Evolutionary conservation across 2,329 filamentous ascomycete genomes (phyloP).

Genomic region (Elsinoe ampelina): DNA sequence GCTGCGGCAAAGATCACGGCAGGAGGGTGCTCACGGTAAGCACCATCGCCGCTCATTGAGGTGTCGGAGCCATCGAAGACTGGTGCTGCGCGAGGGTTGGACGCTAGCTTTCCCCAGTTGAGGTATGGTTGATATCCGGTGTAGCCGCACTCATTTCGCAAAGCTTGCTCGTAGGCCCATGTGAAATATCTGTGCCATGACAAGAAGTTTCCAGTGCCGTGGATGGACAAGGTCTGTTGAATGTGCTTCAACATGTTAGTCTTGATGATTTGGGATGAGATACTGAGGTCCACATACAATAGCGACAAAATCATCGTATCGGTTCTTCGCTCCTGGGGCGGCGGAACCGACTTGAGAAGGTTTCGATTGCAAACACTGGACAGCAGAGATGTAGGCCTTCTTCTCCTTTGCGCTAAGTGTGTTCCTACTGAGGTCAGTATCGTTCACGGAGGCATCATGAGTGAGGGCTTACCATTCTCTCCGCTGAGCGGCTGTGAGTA

Average conservation of each 20-base stretch:
- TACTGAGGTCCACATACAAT: slow-evolving; percentile 3
- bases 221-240: slow-evolving; percentile 21
- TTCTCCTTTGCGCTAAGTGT: slow-evolving; percentile 20
- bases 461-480: slow-evolving; percentile 1
- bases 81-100: slow-evolving; percentile 38
- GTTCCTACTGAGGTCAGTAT: slow-evolving; percentile 11
- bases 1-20: slow-evolving; percentile 15
- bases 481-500: slow-evolving; percentile 17
- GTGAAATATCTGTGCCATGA: slow-evolving; percentile 36
- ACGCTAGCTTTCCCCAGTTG: slow-evolving; percentile 43
- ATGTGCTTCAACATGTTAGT: slow-evolving; percentile 17
- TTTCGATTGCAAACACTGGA: slow-evolving; percentile 23
- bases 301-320: slow-evolving; percentile 26
- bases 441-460: background rate
- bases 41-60: slow-evolving; percentile 27
- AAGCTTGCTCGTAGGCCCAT: slow-evolving; percentile 34
- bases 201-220: slow-evolving; percentile 19
- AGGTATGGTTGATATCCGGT: slow-evolving; percentile 39
- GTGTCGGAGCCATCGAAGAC: slow-evolving; percentile 48
- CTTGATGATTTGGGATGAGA: background rate
- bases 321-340: slow-evolving; percentile 21
- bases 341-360: slow-evolving; percentile 18
- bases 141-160: slow-evolving; percentile 36
- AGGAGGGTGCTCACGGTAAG: slow-evolving; percentile 33
- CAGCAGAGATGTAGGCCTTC: slow-evolving; percentile 24